These are phyloP conservation scores for Apiospora kogelbergensis DNA, from an alignment of 2,329 filamentous ascomycete genomes.

Conservation along the genomic window DNA sequence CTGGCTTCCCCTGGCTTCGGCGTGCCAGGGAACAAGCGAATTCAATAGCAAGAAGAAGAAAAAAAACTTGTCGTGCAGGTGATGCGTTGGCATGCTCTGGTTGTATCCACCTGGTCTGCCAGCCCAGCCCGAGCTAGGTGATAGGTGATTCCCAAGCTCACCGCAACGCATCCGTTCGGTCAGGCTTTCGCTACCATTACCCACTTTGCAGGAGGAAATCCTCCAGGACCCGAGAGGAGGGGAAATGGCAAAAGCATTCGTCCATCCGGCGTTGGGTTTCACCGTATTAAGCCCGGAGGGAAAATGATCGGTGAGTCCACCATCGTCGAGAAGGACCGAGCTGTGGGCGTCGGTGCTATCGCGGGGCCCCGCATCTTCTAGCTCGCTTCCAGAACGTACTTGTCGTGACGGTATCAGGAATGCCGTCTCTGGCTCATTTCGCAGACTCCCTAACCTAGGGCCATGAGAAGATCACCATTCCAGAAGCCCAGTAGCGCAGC, in stretches of 20 bases:
- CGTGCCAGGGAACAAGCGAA: not conserved
- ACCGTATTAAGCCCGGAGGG: not conserved
- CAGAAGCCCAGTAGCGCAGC: not conserved
- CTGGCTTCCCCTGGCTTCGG: not conserved
- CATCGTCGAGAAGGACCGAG: not conserved
- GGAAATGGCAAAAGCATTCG: not conserved
- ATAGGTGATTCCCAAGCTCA: not conserved
- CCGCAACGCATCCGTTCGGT: not conserved
- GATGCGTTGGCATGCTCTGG: not conserved
- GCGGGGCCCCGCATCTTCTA: conserved; percentile 10
- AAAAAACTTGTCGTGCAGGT: not conserved
- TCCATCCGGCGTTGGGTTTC: not conserved
- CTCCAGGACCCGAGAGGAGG: too few relatives aligned
- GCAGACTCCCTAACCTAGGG: not conserved
- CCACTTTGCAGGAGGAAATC: not conserved
- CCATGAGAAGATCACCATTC: not conserved
- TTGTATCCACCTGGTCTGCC: not conserved
- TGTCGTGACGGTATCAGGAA: not conserved
- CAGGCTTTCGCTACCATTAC: not conserved
- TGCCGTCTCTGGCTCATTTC: not conserved
- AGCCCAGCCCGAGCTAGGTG: not conserved
- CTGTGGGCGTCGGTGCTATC: not conserved
- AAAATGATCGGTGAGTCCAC: not conserved
- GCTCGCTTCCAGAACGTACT: not conserved
- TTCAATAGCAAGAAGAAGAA: not conserved